Conservation (phyloP, 2,329 filamentous ascomycete species). For the Cladophialophora chaetospira region DNA sequence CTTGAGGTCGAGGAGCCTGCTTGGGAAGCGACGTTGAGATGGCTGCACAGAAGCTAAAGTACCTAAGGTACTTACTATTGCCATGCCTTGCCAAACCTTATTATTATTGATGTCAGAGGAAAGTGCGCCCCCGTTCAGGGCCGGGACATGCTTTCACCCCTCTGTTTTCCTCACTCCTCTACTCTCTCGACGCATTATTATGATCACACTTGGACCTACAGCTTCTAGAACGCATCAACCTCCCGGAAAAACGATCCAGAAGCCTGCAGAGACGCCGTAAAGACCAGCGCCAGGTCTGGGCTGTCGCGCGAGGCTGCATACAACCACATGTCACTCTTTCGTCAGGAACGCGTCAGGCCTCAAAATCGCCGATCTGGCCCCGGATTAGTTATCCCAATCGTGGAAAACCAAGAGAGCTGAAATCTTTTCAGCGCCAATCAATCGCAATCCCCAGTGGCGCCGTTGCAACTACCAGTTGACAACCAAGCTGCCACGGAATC, state of each 20-base stretch:
- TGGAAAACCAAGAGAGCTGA: background rate
- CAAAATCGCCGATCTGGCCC: background rate
- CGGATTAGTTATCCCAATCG: slow-evolving; percentile 1
- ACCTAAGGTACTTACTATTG: too few species aligned
- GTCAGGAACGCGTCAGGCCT: background rate
- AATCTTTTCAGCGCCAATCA: background rate
- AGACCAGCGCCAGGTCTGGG: background rate
- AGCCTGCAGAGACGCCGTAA: background rate
- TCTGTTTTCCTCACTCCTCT: too few species aligned
- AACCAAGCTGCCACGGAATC: background rate
- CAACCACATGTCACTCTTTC: background rate
- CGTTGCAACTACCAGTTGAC: background rate
- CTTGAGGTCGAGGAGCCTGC: too few species aligned
- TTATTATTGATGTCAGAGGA: too few species aligned
- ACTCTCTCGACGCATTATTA: too few species aligned
- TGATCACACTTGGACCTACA: too few species aligned
- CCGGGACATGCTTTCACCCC: too few species aligned
- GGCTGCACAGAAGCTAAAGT: too few species aligned
- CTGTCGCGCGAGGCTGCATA: background rate
- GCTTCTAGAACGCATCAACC: too few species aligned
- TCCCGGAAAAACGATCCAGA: background rate
- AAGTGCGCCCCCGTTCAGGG: too few species aligned
- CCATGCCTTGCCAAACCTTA: too few species aligned
- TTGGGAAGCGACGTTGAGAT: too few species aligned
- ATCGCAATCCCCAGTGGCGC: background rate